A percentile compares a stretch with the other conserved stretches of the same genome.
phyloP scores from a whole-genome alignment of 495 filamentous ascomycete species.

The Xylaria longipes region DNA sequence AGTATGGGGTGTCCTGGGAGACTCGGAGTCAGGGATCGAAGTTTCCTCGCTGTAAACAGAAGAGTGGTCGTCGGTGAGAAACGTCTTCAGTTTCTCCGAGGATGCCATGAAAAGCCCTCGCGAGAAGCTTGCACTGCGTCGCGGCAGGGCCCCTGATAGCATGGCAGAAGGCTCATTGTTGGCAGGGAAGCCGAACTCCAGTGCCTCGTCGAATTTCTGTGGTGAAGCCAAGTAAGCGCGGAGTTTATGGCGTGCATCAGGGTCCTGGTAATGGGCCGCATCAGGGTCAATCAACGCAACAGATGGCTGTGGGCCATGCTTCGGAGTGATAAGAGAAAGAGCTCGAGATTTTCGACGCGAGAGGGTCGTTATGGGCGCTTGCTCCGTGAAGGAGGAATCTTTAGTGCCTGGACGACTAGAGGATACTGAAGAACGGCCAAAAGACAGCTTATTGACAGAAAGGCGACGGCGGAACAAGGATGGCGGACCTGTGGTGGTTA shows the following conservation, averaged over 20 bases:
- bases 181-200: constrained; percentile 91
- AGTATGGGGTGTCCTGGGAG: constrained; percentile 59
- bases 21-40: constrained; percentile 59
- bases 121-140: constrained; percentile 20
- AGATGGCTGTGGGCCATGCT: constrained; percentile 52
- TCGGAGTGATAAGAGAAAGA: constrained; percentile 56
- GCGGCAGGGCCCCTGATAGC: constrained; percentile 20
- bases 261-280: constrained; percentile 87
- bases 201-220: constrained; percentile 93
- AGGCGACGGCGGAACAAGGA: constrained; percentile 59
- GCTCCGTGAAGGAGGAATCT: constrained; percentile 47
- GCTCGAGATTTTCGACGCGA: constrained; percentile 55
- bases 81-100: constrained; percentile 51
- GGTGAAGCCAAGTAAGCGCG: constrained; percentile 89
- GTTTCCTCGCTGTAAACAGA: constrained; percentile 57
- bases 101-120: constrained; percentile 40
- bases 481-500: constrained; percentile 47
- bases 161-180: constrained; percentile 44
- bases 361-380: constrained; percentile 38
- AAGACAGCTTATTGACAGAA: constrained; percentile 61
- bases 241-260: constrained; percentile 84
- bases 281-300: constrained; percentile 70
- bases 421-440: constrained; percentile 56
- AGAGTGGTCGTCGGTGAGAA: constrained; percentile 55
- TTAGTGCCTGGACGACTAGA: constrained; percentile 51